These are phyloP conservation scores for Alloascoidea africana DNA, from an alignment of 805 yeast species.

Conservation along the genomic window DNA sequence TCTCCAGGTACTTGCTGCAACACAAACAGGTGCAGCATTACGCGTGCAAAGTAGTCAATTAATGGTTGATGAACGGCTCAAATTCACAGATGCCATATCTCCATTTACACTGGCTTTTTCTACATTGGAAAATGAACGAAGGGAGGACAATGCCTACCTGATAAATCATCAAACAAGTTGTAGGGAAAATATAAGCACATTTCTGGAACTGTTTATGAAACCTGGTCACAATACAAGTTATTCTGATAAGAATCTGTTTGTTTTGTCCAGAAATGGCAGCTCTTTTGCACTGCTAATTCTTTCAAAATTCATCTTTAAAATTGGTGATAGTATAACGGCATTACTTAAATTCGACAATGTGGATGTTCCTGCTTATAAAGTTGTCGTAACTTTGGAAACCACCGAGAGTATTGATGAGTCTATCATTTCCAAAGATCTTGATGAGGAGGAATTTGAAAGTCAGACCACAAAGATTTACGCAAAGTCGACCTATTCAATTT, in stretches of 20 bases:
- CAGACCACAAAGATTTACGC: not conserved
- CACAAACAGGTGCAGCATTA: not conserved
- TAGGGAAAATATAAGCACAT: not conserved
- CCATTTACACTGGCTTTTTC: not conserved
- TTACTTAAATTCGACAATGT: not conserved
- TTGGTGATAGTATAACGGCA: not conserved
- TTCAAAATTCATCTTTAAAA: not conserved
- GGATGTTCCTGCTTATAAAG: constrained; percentile 13
- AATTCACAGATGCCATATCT: not conserved
- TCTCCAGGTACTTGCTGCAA: not conserved
- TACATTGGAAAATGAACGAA: not conserved
- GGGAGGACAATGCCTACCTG: not conserved
- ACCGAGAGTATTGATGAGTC: constrained; percentile 16
- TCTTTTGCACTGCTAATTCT: not conserved
- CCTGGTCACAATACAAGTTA: not conserved
- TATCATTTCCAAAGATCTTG: constrained; percentile 13
- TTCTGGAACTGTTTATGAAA: not conserved
- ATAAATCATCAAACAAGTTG: not conserved
- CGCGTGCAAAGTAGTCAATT: not conserved
- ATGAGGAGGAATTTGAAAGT: not conserved
- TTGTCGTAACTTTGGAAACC: constrained; percentile 23
- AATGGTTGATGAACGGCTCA: not conserved
- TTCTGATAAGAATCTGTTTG: not conserved
- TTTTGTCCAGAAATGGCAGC: not conserved
- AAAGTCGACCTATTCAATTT: not conserved